These are phyloP conservation scores for Trapa incisa DNA, from an alignment of 345 rosid genomes.

Conservation along the genomic window DNA sequence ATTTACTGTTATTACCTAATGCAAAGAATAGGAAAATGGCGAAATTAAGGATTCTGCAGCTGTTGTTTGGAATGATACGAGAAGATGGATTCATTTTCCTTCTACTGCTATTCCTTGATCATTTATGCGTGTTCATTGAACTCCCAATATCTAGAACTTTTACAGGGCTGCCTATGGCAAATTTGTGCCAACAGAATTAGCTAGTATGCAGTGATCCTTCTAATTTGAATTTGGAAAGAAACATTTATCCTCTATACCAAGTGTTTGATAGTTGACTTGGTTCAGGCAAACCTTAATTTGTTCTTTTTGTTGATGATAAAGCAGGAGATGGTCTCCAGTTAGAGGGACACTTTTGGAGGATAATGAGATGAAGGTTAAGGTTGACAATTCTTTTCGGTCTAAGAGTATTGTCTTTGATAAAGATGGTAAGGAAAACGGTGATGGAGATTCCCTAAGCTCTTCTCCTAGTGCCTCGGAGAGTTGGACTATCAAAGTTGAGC, in stretches of 20 bases:
- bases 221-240: neutral
- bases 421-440: conserved; percentile 14
- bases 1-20: neutral
- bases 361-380: conserved; percentile 53
- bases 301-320: neutral
- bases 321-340: conserved; percentile 31
- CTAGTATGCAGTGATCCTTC: neutral
- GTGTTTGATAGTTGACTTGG: neutral
- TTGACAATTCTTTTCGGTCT: conserved; percentile 56
- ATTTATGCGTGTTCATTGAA: neutral
- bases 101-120: neutral
- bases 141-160: neutral
- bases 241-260: neutral
- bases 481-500: conserved; percentile 65
- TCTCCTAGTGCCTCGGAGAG: conserved; percentile 29
- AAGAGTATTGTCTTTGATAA: conserved; percentile 18
- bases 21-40: too few species aligned
- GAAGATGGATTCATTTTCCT: neutral
- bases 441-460: conserved; percentile 16
- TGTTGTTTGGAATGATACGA: neutral
- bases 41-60: neutral
- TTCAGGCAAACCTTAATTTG: neutral
- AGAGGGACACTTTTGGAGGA: conserved; percentile 55
- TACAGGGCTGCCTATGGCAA: neutral
- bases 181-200: neutral